Evolutionary conservation across 2,329 filamentous ascomycete genomes (phyloP), one percentile per base, ranked within the genome.

Genomic region (Xylariaceae sp.): DNA sequence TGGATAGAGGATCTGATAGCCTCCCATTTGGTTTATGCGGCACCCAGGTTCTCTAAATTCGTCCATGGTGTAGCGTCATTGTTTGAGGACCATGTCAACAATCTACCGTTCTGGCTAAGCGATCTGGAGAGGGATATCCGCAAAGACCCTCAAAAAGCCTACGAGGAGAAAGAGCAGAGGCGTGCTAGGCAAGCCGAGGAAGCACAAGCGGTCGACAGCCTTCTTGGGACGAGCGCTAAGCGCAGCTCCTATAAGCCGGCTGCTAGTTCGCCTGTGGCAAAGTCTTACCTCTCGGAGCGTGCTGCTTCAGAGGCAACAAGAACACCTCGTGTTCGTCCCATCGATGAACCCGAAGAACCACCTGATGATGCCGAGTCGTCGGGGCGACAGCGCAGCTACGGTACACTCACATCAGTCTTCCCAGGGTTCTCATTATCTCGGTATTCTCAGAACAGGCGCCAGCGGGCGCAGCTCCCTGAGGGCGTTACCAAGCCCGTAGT

Each of bases 31-130:
- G 90, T 99, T 62, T 92, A 96, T 71, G 87, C 92, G 41, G 88
- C 90, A 0, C 91, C 93, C 1, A 87, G 90, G 47, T 99, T 99
- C 77, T 97, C 92, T 68, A 99, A 99, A 74, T 99, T 98, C 67
- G 90, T 96, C 2, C 94, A 99, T 68, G 95, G 95, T 60, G 88
- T 96, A 4, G 93, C 94, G 6, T 88, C 89, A 34, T 82, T 99
- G 2, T 98, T 98, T 66, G 95, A 98, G 69, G 92, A 99, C 74
- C 87, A 96, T 69, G 93, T 99, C 73, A 98, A 98, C 76, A 93
- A 87, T 61, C 87, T 98, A 69, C 95, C 95, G 12, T 97, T 98
- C 78, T 99, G 95, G 95, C 84, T 98, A 29, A 89, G 89, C 67
- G 90, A 96, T 61, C 82, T 98, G 39, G 94, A 97, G 71, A 91